These are phyloP conservation scores for Yamadazyma trypodendri DNA, from an alignment of 1,139 yeast genomes.

Conservation along the genomic window DNA sequence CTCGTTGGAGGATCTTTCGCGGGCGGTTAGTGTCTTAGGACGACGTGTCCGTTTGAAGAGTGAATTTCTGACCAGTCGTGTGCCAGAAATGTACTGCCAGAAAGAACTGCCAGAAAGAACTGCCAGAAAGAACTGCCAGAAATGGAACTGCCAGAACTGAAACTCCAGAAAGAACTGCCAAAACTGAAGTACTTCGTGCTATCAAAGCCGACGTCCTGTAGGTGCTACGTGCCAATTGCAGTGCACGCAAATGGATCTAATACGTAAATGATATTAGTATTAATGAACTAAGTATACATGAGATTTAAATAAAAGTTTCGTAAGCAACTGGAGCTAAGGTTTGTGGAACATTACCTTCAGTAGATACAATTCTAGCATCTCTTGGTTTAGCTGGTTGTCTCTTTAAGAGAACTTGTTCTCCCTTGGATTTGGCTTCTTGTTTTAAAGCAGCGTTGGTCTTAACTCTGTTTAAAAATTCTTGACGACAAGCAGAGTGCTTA, in stretches of 20 bases:
- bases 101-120: too few species aligned
- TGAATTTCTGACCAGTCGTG: too few species aligned
- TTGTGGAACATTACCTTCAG: slow-evolving; percentile 84
- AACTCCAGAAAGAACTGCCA: too few species aligned
- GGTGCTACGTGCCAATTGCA: too few species aligned
- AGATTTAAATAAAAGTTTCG: slow-evolving; percentile 15
- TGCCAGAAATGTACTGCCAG: too few species aligned
- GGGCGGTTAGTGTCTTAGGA: too few species aligned
- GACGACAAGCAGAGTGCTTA: slow-evolving; percentile 99
- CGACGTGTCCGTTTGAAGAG: too few species aligned
- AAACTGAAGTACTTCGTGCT: too few species aligned
- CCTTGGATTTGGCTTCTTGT: slow-evolving; percentile 93
- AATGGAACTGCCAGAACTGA: too few species aligned
- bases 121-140: too few species aligned
- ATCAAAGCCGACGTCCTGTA: too few species aligned
- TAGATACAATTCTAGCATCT: slow-evolving; percentile 79
- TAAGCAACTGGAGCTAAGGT: slow-evolving; percentile 76
- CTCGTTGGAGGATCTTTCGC: too few species aligned
- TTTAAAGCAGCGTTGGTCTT: slow-evolving; percentile 93
- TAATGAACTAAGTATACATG: slow-evolving; percentile 17
- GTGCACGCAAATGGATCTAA: not conserved
- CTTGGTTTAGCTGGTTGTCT: slow-evolving; percentile 99
- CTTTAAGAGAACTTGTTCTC: slow-evolving; percentile 89
- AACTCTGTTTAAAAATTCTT: slow-evolving; percentile 98
- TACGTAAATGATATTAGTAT: slow-evolving; percentile 16